Conservation (phyloP, 73 alveolate species). For the Stentor coeruleus region DNA sequence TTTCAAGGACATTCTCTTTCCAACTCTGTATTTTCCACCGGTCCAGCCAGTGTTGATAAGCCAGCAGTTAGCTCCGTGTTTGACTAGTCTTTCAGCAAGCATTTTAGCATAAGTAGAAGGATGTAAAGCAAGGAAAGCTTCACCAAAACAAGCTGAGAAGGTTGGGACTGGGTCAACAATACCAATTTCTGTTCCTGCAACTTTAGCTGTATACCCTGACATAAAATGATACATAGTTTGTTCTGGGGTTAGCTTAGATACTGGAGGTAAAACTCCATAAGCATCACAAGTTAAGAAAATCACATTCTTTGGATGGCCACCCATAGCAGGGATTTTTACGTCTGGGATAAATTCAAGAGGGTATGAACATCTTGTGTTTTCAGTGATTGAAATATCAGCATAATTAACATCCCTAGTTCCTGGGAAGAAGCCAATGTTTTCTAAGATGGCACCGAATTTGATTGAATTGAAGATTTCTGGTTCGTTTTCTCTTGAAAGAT, state of each 20-base stretch:
- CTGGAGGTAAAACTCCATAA: constrained; percentile 96
- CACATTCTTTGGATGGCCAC: constrained; percentile 91
- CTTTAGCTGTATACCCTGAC: constrained; percentile 95
- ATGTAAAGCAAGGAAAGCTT: constrained; percentile 92
- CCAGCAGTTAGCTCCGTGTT: constrained; percentile 85
- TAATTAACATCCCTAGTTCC: constrained; percentile 74
- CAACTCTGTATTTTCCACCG: constrained; percentile 88
- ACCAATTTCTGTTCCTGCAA: constrained; percentile 95
- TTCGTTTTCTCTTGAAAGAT: constrained; percentile 77
- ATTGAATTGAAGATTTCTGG: constrained; percentile 93
- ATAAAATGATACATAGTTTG: constrained; percentile 94
- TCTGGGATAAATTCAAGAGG: constrained; percentile 92
- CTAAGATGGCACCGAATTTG: constrained; percentile 84
- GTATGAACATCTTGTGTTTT: constrained; percentile 67
- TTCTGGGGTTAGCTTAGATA: constrained; percentile 81
- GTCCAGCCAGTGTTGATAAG: constrained; percentile 96
- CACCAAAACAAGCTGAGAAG: constrained; percentile 97
- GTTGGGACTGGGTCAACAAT: constrained; percentile 92
- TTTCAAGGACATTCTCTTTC: constrained; percentile 84
- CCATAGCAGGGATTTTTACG: constrained; percentile 91
- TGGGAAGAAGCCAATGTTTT: constrained; percentile 59
- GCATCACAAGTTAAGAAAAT: constrained; percentile 95
- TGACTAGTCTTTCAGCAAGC: constrained; percentile 85
- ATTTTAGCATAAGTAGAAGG: constrained; percentile 88
- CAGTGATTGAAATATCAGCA: constrained; percentile 68